Evolutionary conservation across 78 protist genomes (phyloP), one percentile per base, ranked within the genome.

Genomic region (Chrysochromulina tobinii): DNA sequence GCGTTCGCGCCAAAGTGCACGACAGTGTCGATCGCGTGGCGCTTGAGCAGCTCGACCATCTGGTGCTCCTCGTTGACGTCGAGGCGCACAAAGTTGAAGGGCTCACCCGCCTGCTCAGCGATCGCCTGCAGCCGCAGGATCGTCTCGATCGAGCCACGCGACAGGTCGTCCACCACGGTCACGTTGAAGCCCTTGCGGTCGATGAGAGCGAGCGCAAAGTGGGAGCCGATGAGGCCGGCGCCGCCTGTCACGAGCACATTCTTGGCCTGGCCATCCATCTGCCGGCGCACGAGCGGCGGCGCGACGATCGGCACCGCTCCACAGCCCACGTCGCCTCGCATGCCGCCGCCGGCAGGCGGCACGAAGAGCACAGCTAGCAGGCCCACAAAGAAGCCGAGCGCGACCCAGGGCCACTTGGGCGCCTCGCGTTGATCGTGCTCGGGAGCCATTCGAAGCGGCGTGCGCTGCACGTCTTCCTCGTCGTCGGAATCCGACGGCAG

Each of bases 221-320:
- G 87, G 15, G 87, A 79, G 59, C 38, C 87, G 87, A 79, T 79
- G 48, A 79, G 54, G 51, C 87, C 87, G 20, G 64, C 87, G n/a
- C 59, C 87, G 50, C 87, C 87, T 23, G 87, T 79, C 18, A 79
- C 61, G 7, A 79, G 64, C 61, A 79, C 64, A 18, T 75, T 75
- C 25, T 54, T 75, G 17, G 50, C 83, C 83, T 50, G 12, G 25
- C n/a, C 57, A 8, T 27, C 57, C 27, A 38, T 3, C 58, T 11
- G 2, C 8, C 72, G 72, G 14, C 17, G 54, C 25, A 50, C 57
- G 15, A 75, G 14, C 12, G 15, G 83, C 79, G 50, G 50, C 83
- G 57, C 27, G 59, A 1, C 83, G 23, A 50, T 75, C 20, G 83
- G 57, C 27, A 75, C 8, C 23, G 58, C 57, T 3, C 83, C 83